Conservation (phyloP, 1,139 yeast genomes). For the Taiozyma sp. region DNA sequence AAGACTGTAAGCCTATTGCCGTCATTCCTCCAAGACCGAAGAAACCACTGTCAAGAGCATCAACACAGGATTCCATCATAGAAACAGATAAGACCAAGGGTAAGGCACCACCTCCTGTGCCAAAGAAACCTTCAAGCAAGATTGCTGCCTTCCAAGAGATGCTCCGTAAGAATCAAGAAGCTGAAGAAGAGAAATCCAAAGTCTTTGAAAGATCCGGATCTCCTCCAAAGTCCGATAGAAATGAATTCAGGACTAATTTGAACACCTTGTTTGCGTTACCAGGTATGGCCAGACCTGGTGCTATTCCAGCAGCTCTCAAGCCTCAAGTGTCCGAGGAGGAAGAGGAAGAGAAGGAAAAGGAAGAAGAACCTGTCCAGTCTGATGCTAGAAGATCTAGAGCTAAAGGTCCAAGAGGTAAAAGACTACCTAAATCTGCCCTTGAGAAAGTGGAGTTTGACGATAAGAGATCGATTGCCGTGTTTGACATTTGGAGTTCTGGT, state of each 20-base stretch:
- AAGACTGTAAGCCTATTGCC: background rate
- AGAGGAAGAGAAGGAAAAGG: constrained; percentile 6
- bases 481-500: constrained; percentile 20
- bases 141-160: constrained; percentile 79
- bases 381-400: constrained; percentile 50
- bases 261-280: constrained; percentile 63
- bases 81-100: background rate
- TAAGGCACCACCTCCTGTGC: constrained; percentile 59
- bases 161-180: constrained; percentile 46
- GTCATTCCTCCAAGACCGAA: constrained; percentile 3
- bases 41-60: background rate
- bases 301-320: constrained; percentile 11
- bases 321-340: constrained; percentile 11
- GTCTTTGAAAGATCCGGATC: constrained; percentile 6
- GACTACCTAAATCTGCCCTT: constrained; percentile 59
- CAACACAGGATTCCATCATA: background rate
- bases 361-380: constrained; percentile 1
- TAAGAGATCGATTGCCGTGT: constrained; percentile 23
- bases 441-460: constrained; percentile 41
- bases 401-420: constrained; percentile 75
- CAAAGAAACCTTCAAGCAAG: constrained; percentile 70
- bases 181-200: constrained; percentile 5
- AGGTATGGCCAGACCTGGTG: constrained; percentile 44
- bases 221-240: constrained; percentile 16
- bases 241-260: constrained; percentile 49